Base-by-base conservation (phyloP, 495 filamentous ascomycete genomes). In the Aspergillus sparsus region DNA sequence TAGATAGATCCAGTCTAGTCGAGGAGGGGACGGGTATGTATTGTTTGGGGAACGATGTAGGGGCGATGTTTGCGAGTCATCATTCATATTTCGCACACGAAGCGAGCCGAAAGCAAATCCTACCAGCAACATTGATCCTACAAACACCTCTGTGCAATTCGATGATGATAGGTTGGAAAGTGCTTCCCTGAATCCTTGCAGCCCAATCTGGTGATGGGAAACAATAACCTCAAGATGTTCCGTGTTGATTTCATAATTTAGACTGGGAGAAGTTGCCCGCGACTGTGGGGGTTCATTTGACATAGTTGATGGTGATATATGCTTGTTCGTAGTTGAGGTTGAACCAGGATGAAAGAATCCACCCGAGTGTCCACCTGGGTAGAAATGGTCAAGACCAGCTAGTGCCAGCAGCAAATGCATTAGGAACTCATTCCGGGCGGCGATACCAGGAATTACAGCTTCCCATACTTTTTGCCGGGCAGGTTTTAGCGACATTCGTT, bases 101-200 rank as follows among this genome's bases (percentile, higher is more conserved):
- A 68, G 54, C 7, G 69, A 71, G 15, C 56, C 69, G 45, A 69
- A 69, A 27, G 65, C 64, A 47, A 71, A 69, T 2, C 16, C 67
- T 0, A 64, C 61, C 7, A 71, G 35, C 31, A 69, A 41, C 37
- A 69, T 60, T 6, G 69, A 67, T 7, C 67, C 69, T 7, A 53
- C 53, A 27, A 64, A 49, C 6, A 69, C 39, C 6, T 12, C 42
- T 52, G 69, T 63, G 12, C 53, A 61, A 16, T 61, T 62, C 27
- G 61, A 37, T 0, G 57, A 44, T 5, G 51, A 51, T 10, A 52
- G 33, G 13, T 47, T 31, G 15, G 52, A 35, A 6, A 71, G 49
- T 18, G 47, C 62, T 37, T 66, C 57, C n/a, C 65, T 58, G 7
- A 71, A 52, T 6, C 67, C 67, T 10, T 61, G 46, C 13, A 71